Evolutionary conservation across 2,329 filamentous ascomycete genomes (phyloP), one percentile per base, ranked within the genome.

Genomic region (Aspergillus awamori): DNA sequence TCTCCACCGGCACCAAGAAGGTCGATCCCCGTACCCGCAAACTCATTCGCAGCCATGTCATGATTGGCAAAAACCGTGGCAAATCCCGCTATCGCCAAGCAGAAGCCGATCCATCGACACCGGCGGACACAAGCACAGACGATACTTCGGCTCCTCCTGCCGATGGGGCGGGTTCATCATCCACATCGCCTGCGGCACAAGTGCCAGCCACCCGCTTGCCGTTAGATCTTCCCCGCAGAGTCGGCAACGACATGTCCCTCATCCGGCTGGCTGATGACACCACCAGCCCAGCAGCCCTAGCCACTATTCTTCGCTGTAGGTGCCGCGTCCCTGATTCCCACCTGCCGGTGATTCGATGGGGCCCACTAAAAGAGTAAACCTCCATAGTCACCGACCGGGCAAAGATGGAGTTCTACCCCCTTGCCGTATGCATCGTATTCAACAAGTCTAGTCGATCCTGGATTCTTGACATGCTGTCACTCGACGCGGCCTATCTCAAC

Each of bases 61-160:
- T 81, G 79, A 70, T 73, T 15, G 79, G 78, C 5, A 80, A 78
- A 63, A 80, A 80, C 57, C 67, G 67, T 33, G 75, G 74, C 8
- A 76, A 69, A 54, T 43, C 55, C 20, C 63, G 65, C 20, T 45
- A 45, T 45, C 41, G 41, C 41, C 41, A 24, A 45, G 41, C 41
- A 45, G 41, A 13, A 10, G 33, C 33, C 33, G 41, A 45, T 13
- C 17, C 5, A 22, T 24, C 41, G 10, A 45, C 10, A 13, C 41
- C 20, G 2, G 41, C 10, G 5, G 41, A 45, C 20, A 24, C 53
- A 36, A 58, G 63, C 33, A 52, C 41, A 45, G 41, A 45, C 41
- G 41, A 45, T 0, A 13, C 10, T 6, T 20, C n/a, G 41, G 41
- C 20, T 22, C 22, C 41, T 22, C 20, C 41, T 45, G n/a, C 41